Evolutionary conservation across 78 protist species (phyloP).

Genomic region (Cavenderia fasciculata): DNA sequence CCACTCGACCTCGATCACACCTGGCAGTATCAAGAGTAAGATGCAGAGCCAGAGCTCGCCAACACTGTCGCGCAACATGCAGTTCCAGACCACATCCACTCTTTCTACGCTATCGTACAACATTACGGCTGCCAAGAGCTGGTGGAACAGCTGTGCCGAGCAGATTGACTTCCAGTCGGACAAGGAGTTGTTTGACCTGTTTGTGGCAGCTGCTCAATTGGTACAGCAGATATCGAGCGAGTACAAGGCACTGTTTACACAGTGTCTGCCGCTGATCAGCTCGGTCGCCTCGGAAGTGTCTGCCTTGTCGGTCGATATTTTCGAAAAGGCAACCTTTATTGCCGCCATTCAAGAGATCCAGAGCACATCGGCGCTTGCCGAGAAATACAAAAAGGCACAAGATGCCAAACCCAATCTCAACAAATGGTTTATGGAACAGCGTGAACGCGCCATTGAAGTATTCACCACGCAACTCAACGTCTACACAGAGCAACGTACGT

Average conservation of each 20-base stretch:
- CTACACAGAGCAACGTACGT: slow-evolving; percentile 52
- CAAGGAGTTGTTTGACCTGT: slow-evolving; percentile 62
- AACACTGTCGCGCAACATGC: slow-evolving; percentile 58
- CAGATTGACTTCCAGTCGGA: slow-evolving; percentile 51
- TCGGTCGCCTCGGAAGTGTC: slow-evolving; percentile 53
- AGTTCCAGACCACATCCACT: slow-evolving; percentile 50
- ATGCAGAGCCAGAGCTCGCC: slow-evolving; percentile 24
- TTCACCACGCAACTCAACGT: slow-evolving; percentile 26
- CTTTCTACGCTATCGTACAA: slow-evolving; percentile 51
- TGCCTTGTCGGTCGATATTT: slow-evolving; percentile 50
- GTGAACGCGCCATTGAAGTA: slow-evolving; percentile 12
- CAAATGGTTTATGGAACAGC: slow-evolving; percentile 14
- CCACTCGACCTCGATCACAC: slow-evolving; percentile 17
- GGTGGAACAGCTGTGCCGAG: slow-evolving; percentile 69
- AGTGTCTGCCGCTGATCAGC: slow-evolving; percentile 42
- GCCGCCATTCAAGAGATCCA: slow-evolving; percentile 17
- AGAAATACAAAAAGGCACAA: slow-evolving; percentile 17
- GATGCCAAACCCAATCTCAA: background rate
- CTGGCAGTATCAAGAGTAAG: background rate
- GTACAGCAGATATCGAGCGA: slow-evolving; percentile 59
- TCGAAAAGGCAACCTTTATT: slow-evolving; percentile 46
- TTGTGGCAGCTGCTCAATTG: slow-evolving; percentile 58
- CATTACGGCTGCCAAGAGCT: slow-evolving; percentile 72
- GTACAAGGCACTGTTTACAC: slow-evolving; percentile 53
- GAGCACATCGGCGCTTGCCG: background rate